Evolutionary conservation across 345 rosid genomes (phyloP).

Genomic region (Salix dunnii): DNA sequence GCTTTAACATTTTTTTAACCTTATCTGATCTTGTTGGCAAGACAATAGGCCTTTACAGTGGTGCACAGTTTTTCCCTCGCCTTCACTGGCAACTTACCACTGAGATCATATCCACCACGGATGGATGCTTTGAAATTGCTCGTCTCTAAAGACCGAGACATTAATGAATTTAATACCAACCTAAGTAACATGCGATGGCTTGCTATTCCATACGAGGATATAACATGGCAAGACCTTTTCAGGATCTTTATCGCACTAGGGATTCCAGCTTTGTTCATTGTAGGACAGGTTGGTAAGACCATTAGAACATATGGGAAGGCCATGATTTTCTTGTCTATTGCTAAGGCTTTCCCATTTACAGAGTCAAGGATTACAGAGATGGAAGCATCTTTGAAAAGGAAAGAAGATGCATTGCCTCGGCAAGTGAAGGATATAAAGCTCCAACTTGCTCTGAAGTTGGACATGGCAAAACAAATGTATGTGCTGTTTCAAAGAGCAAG

Average conservation of each 20-base stretch:
- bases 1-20: not conserved
- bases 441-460: conserved; percentile 59
- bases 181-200: conserved; percentile 70
- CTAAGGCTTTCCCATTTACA: conserved; percentile 63
- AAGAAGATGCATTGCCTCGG: conserved; percentile 60
- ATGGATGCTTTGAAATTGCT: conserved; percentile 48
- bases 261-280: conserved; percentile 60
- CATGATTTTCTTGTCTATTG: conserved; percentile 57
- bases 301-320: conserved; percentile 52
- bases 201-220: conserved; percentile 67
- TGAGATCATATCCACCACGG: conserved; percentile 32
- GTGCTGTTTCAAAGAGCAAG: conserved; percentile 55
- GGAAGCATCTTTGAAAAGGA: conserved; percentile 48
- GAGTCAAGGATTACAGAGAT: conserved; percentile 50
- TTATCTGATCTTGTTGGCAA: conserved; percentile 60
- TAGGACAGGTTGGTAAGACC: conserved; percentile 65
- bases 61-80: too few species aligned
- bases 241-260: conserved; percentile 64
- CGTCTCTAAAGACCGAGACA: conserved; percentile 68
- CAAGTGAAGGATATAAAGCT: conserved; percentile 56
- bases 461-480: conserved; percentile 74
- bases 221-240: conserved; percentile 56
- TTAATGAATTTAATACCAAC: conserved; percentile 49
- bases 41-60: conserved; percentile 67
- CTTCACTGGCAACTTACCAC: conserved; percentile 51